Evolutionary conservation across 331 rosid genomes (phyloP), one percentile per base, ranked within the genome.

Genomic region (Acacia concinna): DNA sequence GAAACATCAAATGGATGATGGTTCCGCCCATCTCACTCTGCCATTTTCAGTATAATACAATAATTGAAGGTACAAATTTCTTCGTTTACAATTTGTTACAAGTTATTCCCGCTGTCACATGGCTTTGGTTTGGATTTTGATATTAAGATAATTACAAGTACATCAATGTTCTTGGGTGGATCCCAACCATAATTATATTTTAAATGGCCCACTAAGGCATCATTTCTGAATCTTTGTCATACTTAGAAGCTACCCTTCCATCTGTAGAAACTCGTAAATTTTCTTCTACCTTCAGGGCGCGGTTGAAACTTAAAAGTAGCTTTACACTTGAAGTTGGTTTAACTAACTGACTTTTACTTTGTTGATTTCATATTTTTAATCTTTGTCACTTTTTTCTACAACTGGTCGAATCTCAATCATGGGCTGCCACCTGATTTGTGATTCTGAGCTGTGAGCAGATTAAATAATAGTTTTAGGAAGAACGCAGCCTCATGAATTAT

Each of bases 161-260:
- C 81, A 82, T 87, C 69, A 35, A 82, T 78, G 77, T 80, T 73
- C 78, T 72, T 47, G 47, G 78, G 77, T 78, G 83, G 78, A 65
- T 80, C 65, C 76, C 74, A 69, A 41, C 43, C 70, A 67, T 49
- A 67, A 76, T 68, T 82, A 57, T 67, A 79, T 65, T 74, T 76
- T 80, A 83, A 57, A 49, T 83, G 81, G 63, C 56, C 79, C 84
- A 74, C 79, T 77, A 64, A 67, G 6, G 78, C 94, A 84, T 86
- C 76, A 85, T 85, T 84, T 85, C 83, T 84, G 82, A 86, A 93
- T 89, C 87, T 89, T 91, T 91, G 93, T 89, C 95, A 91, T 88
- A 84, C 95, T 86, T 91, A 75, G 87, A 88, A 91, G 93, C 82
- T 90, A 93, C 94, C 88, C 90, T 87, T 68, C 54, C 47, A 63